These are phyloP conservation scores for Neospora caninum DNA, from an alignment of 169 alveolate genomes.

Conservation along the genomic window DNA sequence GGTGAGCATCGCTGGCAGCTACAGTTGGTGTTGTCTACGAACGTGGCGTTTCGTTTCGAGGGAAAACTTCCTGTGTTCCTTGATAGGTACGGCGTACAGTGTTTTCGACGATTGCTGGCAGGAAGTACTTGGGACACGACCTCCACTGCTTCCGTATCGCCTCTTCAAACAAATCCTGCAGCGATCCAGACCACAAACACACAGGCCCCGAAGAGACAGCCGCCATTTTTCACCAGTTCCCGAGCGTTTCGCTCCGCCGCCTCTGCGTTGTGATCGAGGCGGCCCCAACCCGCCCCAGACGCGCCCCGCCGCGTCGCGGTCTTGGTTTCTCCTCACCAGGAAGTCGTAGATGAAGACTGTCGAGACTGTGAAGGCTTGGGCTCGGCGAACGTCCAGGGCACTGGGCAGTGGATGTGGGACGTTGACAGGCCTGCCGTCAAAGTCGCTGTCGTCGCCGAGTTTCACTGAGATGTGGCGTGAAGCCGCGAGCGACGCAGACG, in stretches of 20 bases:
- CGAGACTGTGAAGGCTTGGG: slow-evolving; percentile 67
- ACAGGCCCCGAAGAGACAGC: neutral
- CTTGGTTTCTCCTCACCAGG: neutral
- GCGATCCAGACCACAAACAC: neutral
- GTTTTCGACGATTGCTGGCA: slow-evolving; percentile 44
- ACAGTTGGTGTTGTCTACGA: too few relatives aligned
- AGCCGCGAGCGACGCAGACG: neutral
- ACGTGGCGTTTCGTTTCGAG: too few relatives aligned
- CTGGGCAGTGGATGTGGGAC: slow-evolving; percentile 74
- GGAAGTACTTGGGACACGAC: slow-evolving; percentile 71
- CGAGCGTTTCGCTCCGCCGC: too few relatives aligned
- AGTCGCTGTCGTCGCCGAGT: slow-evolving; percentile 62
- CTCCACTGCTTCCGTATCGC: slow-evolving; percentile 73
- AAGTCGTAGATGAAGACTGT: slow-evolving; percentile 73
- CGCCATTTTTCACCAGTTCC: slow-evolving; percentile 5
- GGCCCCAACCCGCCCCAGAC: too few relatives aligned
- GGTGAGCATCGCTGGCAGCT: too few relatives aligned
- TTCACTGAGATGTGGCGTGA: slow-evolving; percentile 24
- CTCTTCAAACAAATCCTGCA: slow-evolving; percentile 72
- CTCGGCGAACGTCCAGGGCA: slow-evolving; percentile 67
- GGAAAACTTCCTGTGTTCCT: too few relatives aligned
- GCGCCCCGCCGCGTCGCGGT: too few relatives aligned
- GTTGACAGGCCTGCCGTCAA: slow-evolving; percentile 71
- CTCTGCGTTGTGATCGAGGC: too few relatives aligned
- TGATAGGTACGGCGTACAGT: too few relatives aligned